These are phyloP conservation scores for Corrigiola litoralis DNA, from an alignment of 179 eudicot genomes.

Conservation along the genomic window DNA sequence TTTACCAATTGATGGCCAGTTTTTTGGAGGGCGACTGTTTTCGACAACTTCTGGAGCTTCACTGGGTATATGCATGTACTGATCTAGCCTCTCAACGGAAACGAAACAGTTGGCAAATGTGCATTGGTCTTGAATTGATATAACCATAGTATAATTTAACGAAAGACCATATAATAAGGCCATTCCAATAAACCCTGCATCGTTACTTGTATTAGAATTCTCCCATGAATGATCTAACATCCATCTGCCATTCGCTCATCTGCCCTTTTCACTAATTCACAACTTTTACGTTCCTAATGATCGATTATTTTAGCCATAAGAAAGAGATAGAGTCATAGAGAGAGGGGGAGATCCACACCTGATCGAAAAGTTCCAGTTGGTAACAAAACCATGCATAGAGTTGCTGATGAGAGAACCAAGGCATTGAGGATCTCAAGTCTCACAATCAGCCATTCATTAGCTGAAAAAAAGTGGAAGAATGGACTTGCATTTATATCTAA, in stretches of 20 bases:
- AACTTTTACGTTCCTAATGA: too few species aligned
- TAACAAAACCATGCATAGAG: slow-evolving; percentile 71
- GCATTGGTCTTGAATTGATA: slow-evolving; percentile 62
- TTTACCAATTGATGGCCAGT: slow-evolving; percentile 64
- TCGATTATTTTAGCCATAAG: too few species aligned
- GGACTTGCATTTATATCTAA: slow-evolving; percentile 68
- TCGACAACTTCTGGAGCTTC: slow-evolving; percentile 71
- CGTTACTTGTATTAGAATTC: slow-evolving; percentile 2
- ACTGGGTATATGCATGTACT: slow-evolving; percentile 68
- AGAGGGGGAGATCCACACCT: slow-evolving; percentile 30
- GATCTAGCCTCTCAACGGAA: slow-evolving; percentile 73
- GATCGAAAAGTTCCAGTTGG: slow-evolving; percentile 71
- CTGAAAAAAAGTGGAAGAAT: slow-evolving; percentile 63
- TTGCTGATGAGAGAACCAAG: slow-evolving; percentile 49
- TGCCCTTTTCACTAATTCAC: too few species aligned
- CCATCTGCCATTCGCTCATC: too few species aligned
- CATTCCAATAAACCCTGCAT: slow-evolving; percentile 71
- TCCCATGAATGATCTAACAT: too few species aligned
- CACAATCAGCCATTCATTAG: slow-evolving; percentile 75
- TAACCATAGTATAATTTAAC: slow-evolving; percentile 54
- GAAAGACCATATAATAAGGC: slow-evolving; percentile 72
- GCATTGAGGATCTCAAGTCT: slow-evolving; percentile 67
- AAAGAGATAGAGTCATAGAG: too few species aligned
- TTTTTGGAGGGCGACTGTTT: slow-evolving; percentile 44
- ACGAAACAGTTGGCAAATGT: slow-evolving; percentile 52